These are phyloP conservation scores for Penicillium psychrofluorescens DNA, from an alignment of 495 filamentous ascomycete genomes.

Conservation along the genomic window DNA sequence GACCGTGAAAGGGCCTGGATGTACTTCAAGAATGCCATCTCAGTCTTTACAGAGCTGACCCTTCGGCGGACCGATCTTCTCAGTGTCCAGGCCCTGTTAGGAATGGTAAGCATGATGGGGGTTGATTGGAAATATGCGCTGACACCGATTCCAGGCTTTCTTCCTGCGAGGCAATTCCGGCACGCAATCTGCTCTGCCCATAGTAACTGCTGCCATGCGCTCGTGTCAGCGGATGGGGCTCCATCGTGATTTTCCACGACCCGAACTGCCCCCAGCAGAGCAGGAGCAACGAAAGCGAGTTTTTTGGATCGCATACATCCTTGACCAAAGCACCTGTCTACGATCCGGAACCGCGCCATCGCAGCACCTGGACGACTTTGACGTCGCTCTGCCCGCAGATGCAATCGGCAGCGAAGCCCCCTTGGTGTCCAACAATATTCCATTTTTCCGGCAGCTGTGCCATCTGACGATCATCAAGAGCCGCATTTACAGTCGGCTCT, in stretches of 20 bases:
- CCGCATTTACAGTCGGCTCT: conserved; percentile 83
- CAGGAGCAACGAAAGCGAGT: conserved; percentile 51
- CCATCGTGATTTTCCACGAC: conserved; percentile 78
- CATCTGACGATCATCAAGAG: conserved; percentile 82
- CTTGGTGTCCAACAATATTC: conserved; percentile 68
- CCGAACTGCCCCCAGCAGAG: conserved; percentile 74
- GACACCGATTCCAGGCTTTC: conserved; percentile 46
- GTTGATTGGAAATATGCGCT: neutral
- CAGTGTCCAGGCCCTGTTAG: conserved; percentile 88
- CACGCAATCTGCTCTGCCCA: conserved; percentile 79
- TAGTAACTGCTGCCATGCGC: conserved; percentile 86
- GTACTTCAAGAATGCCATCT: conserved; percentile 93
- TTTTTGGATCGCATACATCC: neutral
- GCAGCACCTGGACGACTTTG: conserved; percentile 94
- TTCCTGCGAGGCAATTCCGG: conserved; percentile 94
- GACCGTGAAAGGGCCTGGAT: conserved; percentile 86
- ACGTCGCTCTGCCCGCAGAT: conserved; percentile 80
- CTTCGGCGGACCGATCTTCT: conserved; percentile 90
- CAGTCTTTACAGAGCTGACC: conserved; percentile 79
- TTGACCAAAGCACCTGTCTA: conserved; percentile 59
- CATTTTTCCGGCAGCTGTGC: conserved; percentile 83
- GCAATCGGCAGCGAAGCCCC: conserved; percentile 65
- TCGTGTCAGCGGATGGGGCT: conserved; percentile 90
- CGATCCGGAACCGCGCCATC: conserved; percentile 79
- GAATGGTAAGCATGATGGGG: conserved; percentile 54